Conservation (phyloP, 2,329 filamentous ascomycete species). For the Rhynchosporium secalis region DNA sequence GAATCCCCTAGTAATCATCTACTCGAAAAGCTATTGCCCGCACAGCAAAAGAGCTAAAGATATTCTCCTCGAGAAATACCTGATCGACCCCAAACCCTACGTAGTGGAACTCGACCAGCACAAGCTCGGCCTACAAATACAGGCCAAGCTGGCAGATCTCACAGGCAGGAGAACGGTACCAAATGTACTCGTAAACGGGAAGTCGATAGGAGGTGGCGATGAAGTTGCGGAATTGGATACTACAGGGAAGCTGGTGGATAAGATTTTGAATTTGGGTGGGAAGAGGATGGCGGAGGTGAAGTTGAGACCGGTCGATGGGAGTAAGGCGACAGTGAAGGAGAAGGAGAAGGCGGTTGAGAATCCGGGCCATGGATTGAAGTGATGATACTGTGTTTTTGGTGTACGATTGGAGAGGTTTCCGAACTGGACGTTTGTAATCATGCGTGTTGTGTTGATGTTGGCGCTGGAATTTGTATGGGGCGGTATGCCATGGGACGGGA, state of each 20-base stretch:
- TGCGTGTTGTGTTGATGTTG: background rate
- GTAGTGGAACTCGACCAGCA: slow-evolving; percentile 91
- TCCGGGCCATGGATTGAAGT: slow-evolving; percentile 13
- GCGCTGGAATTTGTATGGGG: slow-evolving; percentile 12
- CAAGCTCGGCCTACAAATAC: slow-evolving; percentile 69
- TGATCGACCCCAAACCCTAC: slow-evolving; percentile 76
- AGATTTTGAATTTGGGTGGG: slow-evolving; percentile 71
- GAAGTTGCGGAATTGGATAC: slow-evolving; percentile 74
- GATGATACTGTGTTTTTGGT: slow-evolving; percentile 4
- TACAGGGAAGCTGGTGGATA: slow-evolving; percentile 66
- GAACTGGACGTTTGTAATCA: background rate
- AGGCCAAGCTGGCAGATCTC: slow-evolving; percentile 67
- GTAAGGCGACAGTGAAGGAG: slow-evolving; percentile 3
- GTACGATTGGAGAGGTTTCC: background rate
- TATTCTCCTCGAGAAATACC: slow-evolving; percentile 81
- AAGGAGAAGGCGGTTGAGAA: slow-evolving; percentile 3
- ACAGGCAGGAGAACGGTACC: slow-evolving; percentile 87
- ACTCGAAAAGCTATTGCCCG: slow-evolving; percentile 92
- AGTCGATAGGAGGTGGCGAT: slow-evolving; percentile 87
- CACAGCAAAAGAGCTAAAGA: slow-evolving; percentile 82
- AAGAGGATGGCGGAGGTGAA: slow-evolving; percentile 49
- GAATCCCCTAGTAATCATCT: slow-evolving; percentile 73
- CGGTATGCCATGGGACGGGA: slow-evolving; percentile 4
- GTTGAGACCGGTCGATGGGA: slow-evolving; percentile 7
- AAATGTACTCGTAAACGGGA: slow-evolving; percentile 85